phyloP scores from a whole-genome alignment of 2,329 filamentous ascomycete genomes.

The Talaromyces sp. region DNA sequence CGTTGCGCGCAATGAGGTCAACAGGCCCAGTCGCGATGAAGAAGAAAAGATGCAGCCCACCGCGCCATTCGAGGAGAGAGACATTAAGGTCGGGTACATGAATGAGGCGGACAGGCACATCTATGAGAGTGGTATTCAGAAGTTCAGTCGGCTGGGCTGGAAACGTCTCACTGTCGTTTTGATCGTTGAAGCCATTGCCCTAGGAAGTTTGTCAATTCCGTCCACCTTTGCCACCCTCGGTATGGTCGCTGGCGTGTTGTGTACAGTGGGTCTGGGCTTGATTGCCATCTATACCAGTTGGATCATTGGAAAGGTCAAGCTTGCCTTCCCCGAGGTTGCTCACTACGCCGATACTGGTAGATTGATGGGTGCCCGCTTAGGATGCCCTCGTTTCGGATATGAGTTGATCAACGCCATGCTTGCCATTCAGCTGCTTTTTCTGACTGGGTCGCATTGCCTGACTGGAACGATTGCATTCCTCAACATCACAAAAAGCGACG shows the following conservation, averaged over 20 bases:
- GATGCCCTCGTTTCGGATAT: slow-evolving; percentile 1
- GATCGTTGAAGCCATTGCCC: slow-evolving; percentile 3
- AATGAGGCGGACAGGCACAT: slow-evolving; percentile 4
- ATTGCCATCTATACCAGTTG: slow-evolving; percentile 6
- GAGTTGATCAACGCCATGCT: slow-evolving; percentile 2
- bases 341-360: slow-evolving; percentile 1
- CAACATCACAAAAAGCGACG: slow-evolving; percentile 1
- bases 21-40: background rate
- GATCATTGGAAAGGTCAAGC: slow-evolving; percentile 6
- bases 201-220: slow-evolving; percentile 4
- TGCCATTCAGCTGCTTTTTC: slow-evolving; percentile 1
- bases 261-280: background rate
- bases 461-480: slow-evolving; percentile 2
- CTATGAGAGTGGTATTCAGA: slow-evolving; percentile 4
- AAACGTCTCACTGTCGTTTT: slow-evolving; percentile 2
- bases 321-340: slow-evolving; percentile 4
- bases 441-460: slow-evolving; percentile 1
- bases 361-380: slow-evolving; percentile 2
- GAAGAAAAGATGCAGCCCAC: slow-evolving; percentile 3
- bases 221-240: slow-evolving; percentile 3
- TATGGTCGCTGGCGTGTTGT: slow-evolving; percentile 3
- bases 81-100: slow-evolving; percentile 6
- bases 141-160: slow-evolving; percentile 3
- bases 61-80: background rate
- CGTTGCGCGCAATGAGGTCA: background rate